phyloP scores from a whole-genome alignment of 2,329 filamentous ascomycete species.

The Sporothrix phasma region DNA sequence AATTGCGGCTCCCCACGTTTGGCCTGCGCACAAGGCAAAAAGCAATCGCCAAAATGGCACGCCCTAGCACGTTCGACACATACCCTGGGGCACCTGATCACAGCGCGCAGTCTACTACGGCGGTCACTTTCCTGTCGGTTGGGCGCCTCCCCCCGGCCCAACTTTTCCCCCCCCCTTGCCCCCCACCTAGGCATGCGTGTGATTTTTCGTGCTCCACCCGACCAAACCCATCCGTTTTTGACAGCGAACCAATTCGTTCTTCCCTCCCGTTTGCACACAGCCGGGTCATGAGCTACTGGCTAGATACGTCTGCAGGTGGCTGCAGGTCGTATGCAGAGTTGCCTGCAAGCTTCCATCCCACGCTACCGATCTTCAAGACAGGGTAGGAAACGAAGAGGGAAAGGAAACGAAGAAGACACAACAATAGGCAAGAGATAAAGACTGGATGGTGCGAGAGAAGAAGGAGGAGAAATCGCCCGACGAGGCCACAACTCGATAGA shows the following conservation, averaged over 20 bases:
- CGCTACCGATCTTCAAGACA: not conserved
- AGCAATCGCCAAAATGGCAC: constrained; percentile 11
- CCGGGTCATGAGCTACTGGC: constrained; percentile 13
- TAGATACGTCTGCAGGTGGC: no score
- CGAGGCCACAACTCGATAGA: not conserved
- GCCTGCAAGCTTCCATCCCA: constrained; percentile 4
- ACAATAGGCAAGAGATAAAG: not conserved
- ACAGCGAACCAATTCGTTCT: constrained; percentile 24
- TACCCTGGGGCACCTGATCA: not conserved
- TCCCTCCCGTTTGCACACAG: constrained; percentile 16
- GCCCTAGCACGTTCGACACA: constrained; percentile 9
- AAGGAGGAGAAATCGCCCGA: not conserved
- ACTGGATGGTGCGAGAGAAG: not conserved
- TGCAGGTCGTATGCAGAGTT: constrained; percentile 4
- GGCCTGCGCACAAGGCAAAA: not conserved
- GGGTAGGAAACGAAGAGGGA: not conserved
- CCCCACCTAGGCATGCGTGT: constrained; percentile 10
- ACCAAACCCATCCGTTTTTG: constrained; percentile 19
- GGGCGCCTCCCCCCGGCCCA: no score
- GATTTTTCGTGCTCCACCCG: not conserved
- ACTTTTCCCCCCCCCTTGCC: constrained; percentile 11
- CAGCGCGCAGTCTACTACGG: constrained; percentile 20
- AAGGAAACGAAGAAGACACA: no score
- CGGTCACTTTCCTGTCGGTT: constrained; percentile 22
- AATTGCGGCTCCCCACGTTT: not conserved